These are phyloP conservation scores for Pseudodiploospora longispora DNA, from an alignment of 2,329 filamentous ascomycete species.

Conservation along the genomic window DNA sequence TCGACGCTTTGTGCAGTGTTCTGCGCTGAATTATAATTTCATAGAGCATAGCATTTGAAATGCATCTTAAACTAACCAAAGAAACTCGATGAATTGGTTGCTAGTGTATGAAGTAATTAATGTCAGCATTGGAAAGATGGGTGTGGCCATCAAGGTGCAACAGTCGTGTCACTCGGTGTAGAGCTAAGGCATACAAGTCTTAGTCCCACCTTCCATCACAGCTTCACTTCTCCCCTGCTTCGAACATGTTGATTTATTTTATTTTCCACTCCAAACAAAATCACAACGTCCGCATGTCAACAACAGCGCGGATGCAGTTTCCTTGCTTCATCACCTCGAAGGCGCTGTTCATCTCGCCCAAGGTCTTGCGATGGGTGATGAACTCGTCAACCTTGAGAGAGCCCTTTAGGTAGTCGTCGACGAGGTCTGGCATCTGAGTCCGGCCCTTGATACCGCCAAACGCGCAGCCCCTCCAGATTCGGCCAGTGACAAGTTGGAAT, in stretches of 20 bases:
- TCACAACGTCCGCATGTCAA: constrained; percentile 49
- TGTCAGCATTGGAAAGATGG: too few species aligned
- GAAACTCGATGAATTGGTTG: too few species aligned
- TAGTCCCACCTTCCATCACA: not conserved
- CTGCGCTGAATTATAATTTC: too few species aligned
- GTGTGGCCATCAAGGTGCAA: not conserved
- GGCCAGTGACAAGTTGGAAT: constrained; percentile 97
- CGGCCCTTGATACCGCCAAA: constrained; percentile 98
- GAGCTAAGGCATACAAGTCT: not conserved
- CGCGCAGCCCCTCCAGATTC: constrained; percentile 95
- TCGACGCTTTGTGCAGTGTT: too few species aligned
- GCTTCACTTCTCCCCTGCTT: not conserved
- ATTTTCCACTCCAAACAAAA: not conserved
- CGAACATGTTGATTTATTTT: too few species aligned
- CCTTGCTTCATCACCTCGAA: constrained; percentile 93
- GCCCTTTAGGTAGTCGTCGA: constrained; percentile 81
- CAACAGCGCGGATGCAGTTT: constrained; percentile 93
- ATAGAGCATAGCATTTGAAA: too few species aligned
- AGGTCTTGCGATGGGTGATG: constrained; percentile 87
- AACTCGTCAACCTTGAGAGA: constrained; percentile 98
- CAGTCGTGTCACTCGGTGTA: not conserved
- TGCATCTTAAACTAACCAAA: too few species aligned
- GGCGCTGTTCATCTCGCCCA: constrained; percentile 78
- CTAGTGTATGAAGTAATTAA: too few species aligned
- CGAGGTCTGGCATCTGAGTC: constrained; percentile 78